phyloP scores from a whole-genome alignment of 352 stramenopile species.

The Globisporangium barbulae region DNA sequence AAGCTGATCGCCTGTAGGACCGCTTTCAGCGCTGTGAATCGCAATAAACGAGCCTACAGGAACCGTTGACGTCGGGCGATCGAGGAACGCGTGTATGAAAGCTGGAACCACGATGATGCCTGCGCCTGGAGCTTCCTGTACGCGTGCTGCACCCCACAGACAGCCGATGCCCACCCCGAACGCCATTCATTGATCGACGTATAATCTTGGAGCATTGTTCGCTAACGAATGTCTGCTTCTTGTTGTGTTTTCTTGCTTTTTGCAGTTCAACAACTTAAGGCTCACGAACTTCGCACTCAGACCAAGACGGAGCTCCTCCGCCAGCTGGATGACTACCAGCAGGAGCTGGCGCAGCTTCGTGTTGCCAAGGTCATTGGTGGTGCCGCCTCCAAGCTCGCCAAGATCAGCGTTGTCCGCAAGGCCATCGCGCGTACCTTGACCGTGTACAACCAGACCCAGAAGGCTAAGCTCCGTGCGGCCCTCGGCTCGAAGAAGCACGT shows the following conservation, averaged over 20 bases:
- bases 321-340: conserved; percentile 97
- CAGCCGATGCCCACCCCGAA: not conserved
- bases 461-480: conserved; percentile 95
- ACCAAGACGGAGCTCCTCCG: conserved; percentile 98
- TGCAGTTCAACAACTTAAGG: conserved; percentile 92
- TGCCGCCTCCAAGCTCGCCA: conserved; percentile 98
- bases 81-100: not conserved
- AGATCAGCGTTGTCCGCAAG: conserved; percentile 99
- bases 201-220: not conserved
- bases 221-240: conserved; percentile 4
- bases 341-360: conserved; percentile 97
- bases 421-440: conserved; percentile 99
- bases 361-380: conserved; percentile 99
- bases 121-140: not conserved
- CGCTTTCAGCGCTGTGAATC: not conserved
- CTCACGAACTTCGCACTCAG: conserved; percentile 97
- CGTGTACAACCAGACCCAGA: conserved; percentile 99
- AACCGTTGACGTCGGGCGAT: not conserved
- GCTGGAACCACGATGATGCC: not conserved
- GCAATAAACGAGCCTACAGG: not conserved
- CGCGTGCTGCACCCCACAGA: not conserved
- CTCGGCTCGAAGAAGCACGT: conserved; percentile 96
- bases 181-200: not conserved
- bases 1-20: not conserved
- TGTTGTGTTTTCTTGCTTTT: not conserved